Evolutionary conservation across 768 basidiomycete genomes (phyloP), one percentile per base, ranked within the genome.

Genomic region (Mycena venus): DNA sequence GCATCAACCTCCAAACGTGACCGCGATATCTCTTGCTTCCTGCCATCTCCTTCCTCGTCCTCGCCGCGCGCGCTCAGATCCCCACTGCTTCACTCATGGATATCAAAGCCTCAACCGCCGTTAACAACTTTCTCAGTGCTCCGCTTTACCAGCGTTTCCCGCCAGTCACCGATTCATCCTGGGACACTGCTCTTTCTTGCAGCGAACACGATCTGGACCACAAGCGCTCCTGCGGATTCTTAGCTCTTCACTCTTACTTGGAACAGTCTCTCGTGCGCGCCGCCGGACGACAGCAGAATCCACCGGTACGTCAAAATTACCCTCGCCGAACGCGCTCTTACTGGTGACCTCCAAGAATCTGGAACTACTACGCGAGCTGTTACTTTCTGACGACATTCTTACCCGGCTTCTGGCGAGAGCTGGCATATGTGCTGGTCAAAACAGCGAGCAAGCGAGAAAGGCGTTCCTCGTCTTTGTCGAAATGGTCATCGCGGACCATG

Each of bases 401-500:
- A 31, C 71, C 21, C 44, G 27, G 27, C 17, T 76, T 17, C 19
- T 76, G 36, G 3, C 31, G 0, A 70, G n/a, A 19, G 67, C 71
- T 12, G 75, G 75, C 61, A 71, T 76, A 23, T 47, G 23, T 40
- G 15, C 49, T 34, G 62, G 47, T 8, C 59, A 32, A 40, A 47
- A 68, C 9, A 59, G 11, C 55, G 53, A 49, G 11, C 70, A 75
- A 61, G 44, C 21, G 17, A 21, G 51, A n/a, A 27, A 53, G 40
- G 75, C 71, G 14, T 69, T 76, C 29, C 17, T 69, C 3, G 55
- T 72, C n/a, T 69, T 72, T 47, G 62, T 59, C 14, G 75, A 72
- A 19, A 69, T 76, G 71, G 29, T 60, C 63, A 17, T 73, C 49
- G 23, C 36, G 27, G 75, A 76, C 25, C n/a, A 42, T 61, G 75